These are phyloP conservation scores for Lophiotrema nucula DNA, from an alignment of 495 filamentous ascomycete species.

Conservation along the genomic window DNA sequence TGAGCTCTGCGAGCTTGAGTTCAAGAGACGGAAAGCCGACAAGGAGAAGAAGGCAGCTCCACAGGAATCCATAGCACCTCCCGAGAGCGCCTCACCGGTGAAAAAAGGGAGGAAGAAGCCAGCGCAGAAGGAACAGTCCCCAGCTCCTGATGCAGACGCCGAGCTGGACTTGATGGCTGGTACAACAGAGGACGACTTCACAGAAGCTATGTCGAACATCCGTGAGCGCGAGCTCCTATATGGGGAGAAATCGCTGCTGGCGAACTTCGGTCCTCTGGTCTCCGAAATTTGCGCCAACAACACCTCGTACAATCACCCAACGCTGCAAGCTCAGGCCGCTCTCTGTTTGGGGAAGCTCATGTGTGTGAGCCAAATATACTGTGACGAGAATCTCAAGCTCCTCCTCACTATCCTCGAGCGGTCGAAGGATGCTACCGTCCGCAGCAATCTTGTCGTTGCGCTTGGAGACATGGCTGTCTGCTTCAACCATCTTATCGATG, in stretches of 20 bases:
- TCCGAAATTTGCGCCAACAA: conserved; percentile 93
- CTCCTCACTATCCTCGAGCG: conserved; percentile 98
- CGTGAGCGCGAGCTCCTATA: conserved; percentile 92
- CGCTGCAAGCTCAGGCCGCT: conserved; percentile 87
- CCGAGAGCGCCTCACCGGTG: conserved; percentile 36
- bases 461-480: conserved; percentile 98
- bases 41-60: conserved; percentile 69
- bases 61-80: conserved; percentile 17
- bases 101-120: conserved; percentile 51
- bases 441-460: conserved; percentile 94
- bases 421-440: conserved; percentile 81
- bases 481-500: conserved; percentile 98
- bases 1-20: conserved; percentile 95
- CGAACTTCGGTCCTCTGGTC: conserved; percentile 87
- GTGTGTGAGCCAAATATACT: conserved; percentile 82
- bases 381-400: conserved; percentile 86
- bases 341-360: conserved; percentile 98
- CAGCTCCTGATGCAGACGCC: conserved; percentile 55
- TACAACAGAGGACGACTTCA: conserved; percentile 97
- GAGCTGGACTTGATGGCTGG: conserved; percentile 96
- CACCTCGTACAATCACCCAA: conserved; percentile 79
- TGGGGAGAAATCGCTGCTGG: conserved; percentile 76
- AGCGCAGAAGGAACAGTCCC: conserved; percentile 45
- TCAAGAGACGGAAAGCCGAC: conserved; percentile 93
- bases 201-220: conserved; percentile 91